Evolutionary conservation across 1,284 basidiomycete genomes (phyloP).

Genomic region (Rhodotorula glutinis): DNA sequence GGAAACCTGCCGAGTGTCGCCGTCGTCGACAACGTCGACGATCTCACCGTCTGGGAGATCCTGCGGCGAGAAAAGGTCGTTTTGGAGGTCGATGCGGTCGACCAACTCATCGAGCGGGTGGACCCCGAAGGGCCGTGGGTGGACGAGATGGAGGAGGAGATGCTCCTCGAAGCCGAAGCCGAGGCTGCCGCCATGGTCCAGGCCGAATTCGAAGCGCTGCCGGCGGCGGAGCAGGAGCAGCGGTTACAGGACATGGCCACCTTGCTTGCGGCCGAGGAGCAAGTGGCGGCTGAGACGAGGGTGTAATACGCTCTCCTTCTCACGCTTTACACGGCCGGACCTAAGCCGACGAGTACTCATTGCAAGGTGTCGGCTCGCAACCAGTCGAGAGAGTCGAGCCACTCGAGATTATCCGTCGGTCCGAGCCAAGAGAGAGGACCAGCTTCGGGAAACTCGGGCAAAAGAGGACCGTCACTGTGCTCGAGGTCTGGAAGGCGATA

Average conservation of each 20-base stretch:
- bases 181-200: slow-evolving; percentile 10
- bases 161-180: slow-evolving; percentile 10
- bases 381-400: background rate
- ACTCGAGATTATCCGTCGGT: too few species aligned
- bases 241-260: slow-evolving; percentile 4
- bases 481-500: too few species aligned
- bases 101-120: slow-evolving; percentile 26
- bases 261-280: background rate
- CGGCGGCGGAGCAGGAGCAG: slow-evolving; percentile 8
- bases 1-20: slow-evolving; percentile 31
- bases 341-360: too few species aligned
- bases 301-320: slow-evolving; percentile 54
- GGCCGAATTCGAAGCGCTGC: slow-evolving; percentile 1
- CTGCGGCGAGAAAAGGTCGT: slow-evolving; percentile 34
- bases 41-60: slow-evolving; percentile 37
- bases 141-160: slow-evolving; percentile 24
- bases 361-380: too few species aligned
- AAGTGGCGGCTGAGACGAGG: slow-evolving; percentile 59
- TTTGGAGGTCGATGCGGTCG: slow-evolving; percentile 36
- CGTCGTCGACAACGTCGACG: slow-evolving; percentile 22
- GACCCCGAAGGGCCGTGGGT: slow-evolving; percentile 30
- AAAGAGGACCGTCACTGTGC: too few species aligned
- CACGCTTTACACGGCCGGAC: background rate
- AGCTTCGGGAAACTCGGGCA: too few species aligned
- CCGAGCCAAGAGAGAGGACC: too few species aligned